Conservation (phyloP, 1,139 yeast species). For the Suhomyces bokatorum region DNA sequence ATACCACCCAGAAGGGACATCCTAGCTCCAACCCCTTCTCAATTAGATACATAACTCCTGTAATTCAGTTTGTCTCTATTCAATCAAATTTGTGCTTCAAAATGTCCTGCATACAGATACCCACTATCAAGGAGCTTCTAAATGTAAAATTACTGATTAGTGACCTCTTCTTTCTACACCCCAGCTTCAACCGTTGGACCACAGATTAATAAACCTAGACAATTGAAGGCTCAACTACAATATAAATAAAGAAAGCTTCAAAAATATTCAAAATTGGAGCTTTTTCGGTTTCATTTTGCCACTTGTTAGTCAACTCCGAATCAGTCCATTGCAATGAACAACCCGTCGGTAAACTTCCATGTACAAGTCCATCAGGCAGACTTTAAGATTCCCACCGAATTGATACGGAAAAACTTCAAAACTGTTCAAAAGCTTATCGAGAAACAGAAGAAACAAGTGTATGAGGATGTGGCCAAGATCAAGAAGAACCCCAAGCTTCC, state of each 20-base stretch:
- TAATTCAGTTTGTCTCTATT: too few species aligned
- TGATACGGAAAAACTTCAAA: slow-evolving; percentile 59
- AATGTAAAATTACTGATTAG: too few species aligned
- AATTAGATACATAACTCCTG: too few species aligned
- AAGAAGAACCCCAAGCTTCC: slow-evolving; percentile 29
- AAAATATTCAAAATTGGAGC: not conserved
- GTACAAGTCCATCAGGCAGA: slow-evolving; percentile 50
- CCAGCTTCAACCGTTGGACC: too few species aligned
- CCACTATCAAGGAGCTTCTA: too few species aligned
- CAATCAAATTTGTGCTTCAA: too few species aligned
- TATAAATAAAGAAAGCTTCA: not conserved
- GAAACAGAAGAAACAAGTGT: slow-evolving; percentile 46
- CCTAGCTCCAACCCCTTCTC: too few species aligned
- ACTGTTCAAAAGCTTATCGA: slow-evolving; percentile 57
- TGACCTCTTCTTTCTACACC: too few species aligned
- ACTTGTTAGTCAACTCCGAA: not conserved
- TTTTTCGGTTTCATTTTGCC: not conserved
- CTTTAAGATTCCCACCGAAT: slow-evolving; percentile 62
- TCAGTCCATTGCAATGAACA: slow-evolving; percentile 29
- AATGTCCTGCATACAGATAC: not conserved
- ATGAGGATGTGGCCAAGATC: slow-evolving; percentile 40
- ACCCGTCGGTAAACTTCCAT: slow-evolving; percentile 44
- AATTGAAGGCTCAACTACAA: too few species aligned
- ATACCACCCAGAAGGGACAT: too few species aligned
- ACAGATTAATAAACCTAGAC: too few species aligned